Base-by-base conservation (phyloP, 192 early-diverging fungal species). In the Spizellomyces sp. region DNA sequence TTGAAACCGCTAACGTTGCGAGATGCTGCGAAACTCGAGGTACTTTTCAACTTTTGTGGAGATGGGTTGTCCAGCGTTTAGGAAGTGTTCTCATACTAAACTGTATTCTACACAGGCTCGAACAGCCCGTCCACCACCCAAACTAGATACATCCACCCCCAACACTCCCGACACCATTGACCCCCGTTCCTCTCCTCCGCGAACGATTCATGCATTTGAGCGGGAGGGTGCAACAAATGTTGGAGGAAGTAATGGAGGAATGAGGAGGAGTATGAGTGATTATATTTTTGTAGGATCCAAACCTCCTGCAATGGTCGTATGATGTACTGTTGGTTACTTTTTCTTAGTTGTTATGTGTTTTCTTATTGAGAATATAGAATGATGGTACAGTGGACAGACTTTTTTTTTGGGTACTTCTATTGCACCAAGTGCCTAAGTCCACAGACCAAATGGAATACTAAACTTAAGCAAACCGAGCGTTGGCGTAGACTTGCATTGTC, bases 181-280 rank as follows among this genome's bases (percentile, higher is more conserved):
- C 12, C 19, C 27, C 50, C 12, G 14, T 12, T 54, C 50, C 17
- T 54, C 50, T 54, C 27, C 27, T 36, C 27, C 27, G 27, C 27
- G 27, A 36, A 54, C 50, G 14, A 19, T 54, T 54, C 50, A 54
- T 54, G 14, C 50, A n/a, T 54, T 54, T 19, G 50, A 54, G 59
- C 4, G 59, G 14, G 27, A 36, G 27, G 27, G 27, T 36, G 59
- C 21, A 61, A 6, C 14, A 27, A 41, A 41, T 15, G 36, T 61
- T 61, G 68, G 22, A 14, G 62, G 15, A 4, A 22, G 45, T 8
- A 58, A 55, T 17, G 45, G 27, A 19, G 67, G 62, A 5, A 22
- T 80, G 21, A 45, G 71, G 36, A 27, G 75, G 47, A 75, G 71
- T 10, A 45, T 50, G 48, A 80, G 79, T 59, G 75, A 76, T 45